Percentiles rank a stretch among this genome's conserved stretches.
phyloP scores from a whole-genome alignment of 129 eudicot genomes.

The Pulicaria dysenterica region DNA sequence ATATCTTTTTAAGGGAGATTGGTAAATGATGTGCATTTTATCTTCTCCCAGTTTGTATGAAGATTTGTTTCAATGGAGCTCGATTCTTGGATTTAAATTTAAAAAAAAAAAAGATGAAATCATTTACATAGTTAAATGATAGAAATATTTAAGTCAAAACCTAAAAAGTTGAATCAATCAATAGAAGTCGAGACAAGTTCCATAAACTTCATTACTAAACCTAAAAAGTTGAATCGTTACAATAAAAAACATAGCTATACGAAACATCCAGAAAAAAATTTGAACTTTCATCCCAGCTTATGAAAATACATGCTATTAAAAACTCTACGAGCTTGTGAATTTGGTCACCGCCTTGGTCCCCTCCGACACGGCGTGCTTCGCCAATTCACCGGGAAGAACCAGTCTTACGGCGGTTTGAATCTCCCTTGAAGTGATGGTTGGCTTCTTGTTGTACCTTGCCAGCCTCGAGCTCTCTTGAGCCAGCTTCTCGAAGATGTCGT shows the following conservation, averaged over 20 bases:
- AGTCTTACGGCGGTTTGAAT: slow-evolving; percentile 47
- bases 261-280: background rate
- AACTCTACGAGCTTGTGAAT: slow-evolving; percentile 33
- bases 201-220: background rate
- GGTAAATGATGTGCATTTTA: no score
- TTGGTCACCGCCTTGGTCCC: slow-evolving; percentile 47
- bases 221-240: background rate
- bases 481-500: slow-evolving; percentile 48
- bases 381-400: slow-evolving; percentile 48
- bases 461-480: slow-evolving; percentile 47
- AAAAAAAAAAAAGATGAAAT: no score
- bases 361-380: slow-evolving; percentile 46
- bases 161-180: no score
- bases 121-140: no score
- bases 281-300: background rate
- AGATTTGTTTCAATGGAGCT: no score
- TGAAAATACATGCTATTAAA: background rate
- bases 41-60: no score
- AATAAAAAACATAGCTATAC: background rate
- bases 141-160: no score
- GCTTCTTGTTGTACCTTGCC: slow-evolving; percentile 51
- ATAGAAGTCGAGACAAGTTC: background rate
- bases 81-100: no score
- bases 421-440: slow-evolving; percentile 44
- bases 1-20: no score